These are phyloP conservation scores for Microdochium nivale DNA, from an alignment of 2,329 filamentous ascomycete genomes.

Conservation along the genomic window DNA sequence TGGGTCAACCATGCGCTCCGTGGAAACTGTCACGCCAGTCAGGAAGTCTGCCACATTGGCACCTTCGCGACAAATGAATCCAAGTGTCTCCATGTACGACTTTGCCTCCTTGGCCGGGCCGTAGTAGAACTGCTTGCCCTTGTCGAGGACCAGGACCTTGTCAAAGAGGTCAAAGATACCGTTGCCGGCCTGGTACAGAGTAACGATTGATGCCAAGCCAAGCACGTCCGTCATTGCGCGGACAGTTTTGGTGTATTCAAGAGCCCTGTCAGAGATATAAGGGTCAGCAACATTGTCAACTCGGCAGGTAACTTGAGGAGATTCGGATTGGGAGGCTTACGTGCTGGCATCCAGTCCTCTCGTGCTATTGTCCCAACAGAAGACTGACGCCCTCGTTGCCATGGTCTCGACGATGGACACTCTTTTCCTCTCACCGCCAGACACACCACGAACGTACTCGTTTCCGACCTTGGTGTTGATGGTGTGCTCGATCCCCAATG, in stretches of 20 bases:
- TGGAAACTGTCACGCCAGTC: slow-evolving; percentile 57
- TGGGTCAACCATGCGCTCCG: slow-evolving; percentile 53
- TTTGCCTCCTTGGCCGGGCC: slow-evolving; percentile 48
- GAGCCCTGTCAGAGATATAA: slow-evolving; percentile 26
- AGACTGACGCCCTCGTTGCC: slow-evolving; percentile 47
- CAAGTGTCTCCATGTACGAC: slow-evolving; percentile 56
- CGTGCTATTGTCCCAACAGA: slow-evolving; percentile 61
- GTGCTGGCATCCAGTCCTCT: slow-evolving; percentile 58
- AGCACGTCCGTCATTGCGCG: slow-evolving; percentile 55
- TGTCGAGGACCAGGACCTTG: slow-evolving; percentile 60
- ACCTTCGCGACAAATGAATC: slow-evolving; percentile 53
- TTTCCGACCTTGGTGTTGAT: slow-evolving; percentile 59
- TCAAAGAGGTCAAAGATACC: slow-evolving; percentile 63
- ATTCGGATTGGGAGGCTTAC: slow-evolving; percentile 14
- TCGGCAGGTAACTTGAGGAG: background rate
- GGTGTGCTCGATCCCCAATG: slow-evolving; percentile 57
- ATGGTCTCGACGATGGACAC: slow-evolving; percentile 61
- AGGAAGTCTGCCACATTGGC: slow-evolving; percentile 59
- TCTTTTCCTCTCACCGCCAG: slow-evolving; percentile 60
- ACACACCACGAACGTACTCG: slow-evolving; percentile 57
- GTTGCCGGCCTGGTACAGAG: slow-evolving; percentile 62
- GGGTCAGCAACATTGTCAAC: background rate
- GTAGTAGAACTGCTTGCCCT: slow-evolving; percentile 58
- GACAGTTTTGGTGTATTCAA: slow-evolving; percentile 48
- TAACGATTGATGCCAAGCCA: slow-evolving; percentile 52